These are phyloP conservation scores for Byssoonygena ceratinophila DNA, from an alignment of 2,329 filamentous ascomycete species.

Conservation along the genomic window DNA sequence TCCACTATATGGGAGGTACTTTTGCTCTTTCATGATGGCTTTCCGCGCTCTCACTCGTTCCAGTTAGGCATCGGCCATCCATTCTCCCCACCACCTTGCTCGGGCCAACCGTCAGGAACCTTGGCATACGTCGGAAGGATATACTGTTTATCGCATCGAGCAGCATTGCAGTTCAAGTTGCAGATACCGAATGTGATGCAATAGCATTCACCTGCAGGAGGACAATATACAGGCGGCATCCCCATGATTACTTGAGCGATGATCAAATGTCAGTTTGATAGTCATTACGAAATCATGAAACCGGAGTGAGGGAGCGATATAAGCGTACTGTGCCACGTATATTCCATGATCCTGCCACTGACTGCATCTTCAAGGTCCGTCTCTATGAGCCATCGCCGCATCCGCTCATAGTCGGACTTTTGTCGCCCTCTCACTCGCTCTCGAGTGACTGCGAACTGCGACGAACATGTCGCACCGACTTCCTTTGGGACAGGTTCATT, in stretches of 20 bases:
- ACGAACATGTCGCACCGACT: constrained; percentile 46
- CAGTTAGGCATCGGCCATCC: constrained; percentile 17
- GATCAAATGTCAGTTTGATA: not conserved
- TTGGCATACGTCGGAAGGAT: constrained; percentile 47
- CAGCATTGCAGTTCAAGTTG: constrained; percentile 29
- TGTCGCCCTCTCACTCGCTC: constrained; percentile 39
- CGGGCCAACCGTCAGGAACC: constrained; percentile 54
- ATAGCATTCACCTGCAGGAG: constrained; percentile 52
- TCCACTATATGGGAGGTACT: no score
- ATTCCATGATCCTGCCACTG: constrained; percentile 47
- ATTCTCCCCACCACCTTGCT: constrained; percentile 42
- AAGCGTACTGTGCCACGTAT: constrained; percentile 50
- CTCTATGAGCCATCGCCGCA: constrained; percentile 40
- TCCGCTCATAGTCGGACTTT: constrained; percentile 41
- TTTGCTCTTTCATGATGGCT: no score
- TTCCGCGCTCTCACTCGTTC: constrained; percentile 12
- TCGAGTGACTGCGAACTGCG: constrained; percentile 45
- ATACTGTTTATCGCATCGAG: constrained; percentile 47
- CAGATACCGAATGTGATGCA: constrained; percentile 58
- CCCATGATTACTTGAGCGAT: constrained; percentile 28
- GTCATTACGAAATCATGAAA: no score
- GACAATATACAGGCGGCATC: constrained; percentile 50
- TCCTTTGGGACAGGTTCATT: constrained; percentile 29
- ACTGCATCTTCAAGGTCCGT: constrained; percentile 41
- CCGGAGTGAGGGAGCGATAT: not conserved